Conservation (phyloP, 352 stramenopile species). For the Phytophthora citrophthora region DNA sequence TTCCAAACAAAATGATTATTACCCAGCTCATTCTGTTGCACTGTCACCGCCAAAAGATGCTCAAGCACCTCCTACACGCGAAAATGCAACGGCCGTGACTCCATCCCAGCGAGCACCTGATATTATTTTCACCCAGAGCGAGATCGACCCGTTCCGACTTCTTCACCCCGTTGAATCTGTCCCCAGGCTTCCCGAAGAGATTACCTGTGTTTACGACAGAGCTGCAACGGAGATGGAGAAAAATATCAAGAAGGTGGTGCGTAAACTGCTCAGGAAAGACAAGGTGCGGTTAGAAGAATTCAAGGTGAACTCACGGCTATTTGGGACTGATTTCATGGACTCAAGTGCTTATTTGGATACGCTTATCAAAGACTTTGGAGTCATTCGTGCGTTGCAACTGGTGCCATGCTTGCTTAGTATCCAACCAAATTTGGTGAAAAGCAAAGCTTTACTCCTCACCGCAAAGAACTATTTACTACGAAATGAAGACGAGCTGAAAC, state of each 20-base stretch:
- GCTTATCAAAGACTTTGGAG: slow-evolving; percentile 66
- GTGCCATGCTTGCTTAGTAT: slow-evolving; percentile 71
- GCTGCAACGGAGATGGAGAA: slow-evolving; percentile 75
- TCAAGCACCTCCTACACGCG: neutral
- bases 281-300: slow-evolving; percentile 73
- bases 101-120: neutral
- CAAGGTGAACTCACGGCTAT: slow-evolving; percentile 81
- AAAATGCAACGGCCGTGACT: neutral
- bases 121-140: neutral
- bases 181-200: slow-evolving; percentile 50
- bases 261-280: slow-evolving; percentile 70
- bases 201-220: slow-evolving; percentile 70
- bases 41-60: neutral
- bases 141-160: slow-evolving; percentile 60
- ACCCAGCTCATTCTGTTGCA: neutral
- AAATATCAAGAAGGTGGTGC: slow-evolving; percentile 70
- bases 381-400: slow-evolving; percentile 62
- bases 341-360: slow-evolving; percentile 67
- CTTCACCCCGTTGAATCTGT: slow-evolving; percentile 55
- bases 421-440: slow-evolving; percentile 68
- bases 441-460: slow-evolving; percentile 55
- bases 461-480: slow-evolving; percentile 59
- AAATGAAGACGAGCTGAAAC: slow-evolving; percentile 47
- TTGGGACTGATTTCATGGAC: slow-evolving; percentile 86
- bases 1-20: neutral